Percentiles rank a stretch among this genome's conserved stretches.
Evolutionary conservation across 306 rosid genomes (phyloP).

Genomic region (Pyrus communis): DNA sequence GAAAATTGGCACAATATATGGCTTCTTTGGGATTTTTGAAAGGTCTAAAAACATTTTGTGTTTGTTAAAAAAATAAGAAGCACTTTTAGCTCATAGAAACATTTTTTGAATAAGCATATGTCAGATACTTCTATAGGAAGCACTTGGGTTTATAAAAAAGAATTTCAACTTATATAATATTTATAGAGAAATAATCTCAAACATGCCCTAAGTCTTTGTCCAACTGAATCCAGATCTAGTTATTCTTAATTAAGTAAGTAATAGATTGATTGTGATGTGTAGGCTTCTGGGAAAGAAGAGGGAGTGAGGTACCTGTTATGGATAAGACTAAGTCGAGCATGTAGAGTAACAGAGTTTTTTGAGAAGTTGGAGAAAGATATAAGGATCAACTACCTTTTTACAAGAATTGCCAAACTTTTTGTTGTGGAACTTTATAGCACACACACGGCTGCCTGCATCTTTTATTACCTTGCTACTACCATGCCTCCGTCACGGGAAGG

Average conservation of each 20-base stretch:
- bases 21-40: no score
- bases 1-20: no score
- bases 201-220: no score
- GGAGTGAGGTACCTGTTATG: constrained; percentile 41
- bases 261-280: not conserved
- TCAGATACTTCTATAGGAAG: no score
- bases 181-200: no score
- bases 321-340: constrained; percentile 48
- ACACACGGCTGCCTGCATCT: constrained; percentile 60
- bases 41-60: no score
- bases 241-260: not conserved
- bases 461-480: constrained; percentile 67
- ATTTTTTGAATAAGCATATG: no score
- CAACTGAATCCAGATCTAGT: not conserved
- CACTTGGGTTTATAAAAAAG: no score
- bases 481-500: constrained; percentile 37
- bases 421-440: constrained; percentile 64
- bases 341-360: constrained; percentile 43
- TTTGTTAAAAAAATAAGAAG: no score
- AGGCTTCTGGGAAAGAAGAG: constrained; percentile 45
- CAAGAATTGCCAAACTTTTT: constrained; percentile 47
- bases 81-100: no score
- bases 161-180: no score
- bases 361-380: constrained; percentile 49
- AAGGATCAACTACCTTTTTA: constrained; percentile 40